A percentile compares a stretch with the other conserved stretches of the same genome.
phyloP scores from a whole-genome alignment of 306 rosid species.

The Sicyos edulis region DNA sequence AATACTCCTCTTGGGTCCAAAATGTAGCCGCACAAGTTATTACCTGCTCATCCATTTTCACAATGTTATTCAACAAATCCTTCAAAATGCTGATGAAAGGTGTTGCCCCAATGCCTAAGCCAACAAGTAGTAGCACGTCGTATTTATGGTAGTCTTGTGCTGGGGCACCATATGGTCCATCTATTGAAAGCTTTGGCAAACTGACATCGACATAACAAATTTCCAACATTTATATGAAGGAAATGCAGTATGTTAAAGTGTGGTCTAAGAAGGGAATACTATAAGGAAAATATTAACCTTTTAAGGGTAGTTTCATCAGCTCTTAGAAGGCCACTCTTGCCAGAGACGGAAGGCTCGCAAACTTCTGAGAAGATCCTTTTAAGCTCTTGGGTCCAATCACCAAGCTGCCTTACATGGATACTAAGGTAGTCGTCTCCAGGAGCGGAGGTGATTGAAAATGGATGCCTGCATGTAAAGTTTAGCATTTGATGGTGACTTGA shows the following conservation, averaged over 20 bases:
- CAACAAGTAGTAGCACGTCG: conserved; percentile 86
- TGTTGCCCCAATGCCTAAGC: conserved; percentile 97
- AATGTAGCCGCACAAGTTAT: conserved; percentile 22
- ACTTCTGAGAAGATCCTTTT: conserved; percentile 90
- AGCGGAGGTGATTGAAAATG: conserved; percentile 96
- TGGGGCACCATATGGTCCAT: conserved; percentile 98
- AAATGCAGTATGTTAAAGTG: conserved; percentile 2
- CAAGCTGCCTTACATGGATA: conserved; percentile 95
- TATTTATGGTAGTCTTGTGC: conserved; percentile 89
- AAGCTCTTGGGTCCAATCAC: conserved; percentile 99
- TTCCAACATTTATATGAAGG: conserved; percentile 5
- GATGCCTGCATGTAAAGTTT: conserved; percentile 61
- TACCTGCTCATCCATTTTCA: conserved; percentile 90
- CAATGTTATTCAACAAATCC: conserved; percentile 82
- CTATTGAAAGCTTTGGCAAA: conserved; percentile 87
- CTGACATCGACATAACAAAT: conserved; percentile 34
- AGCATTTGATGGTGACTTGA: not conserved
- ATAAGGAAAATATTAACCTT: conserved; percentile 39
- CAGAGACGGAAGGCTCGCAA: conserved; percentile 86
- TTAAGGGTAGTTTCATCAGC: conserved; percentile 91
- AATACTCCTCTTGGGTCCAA: no score
- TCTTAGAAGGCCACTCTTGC: conserved; percentile 95
- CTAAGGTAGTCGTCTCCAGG: conserved; percentile 94
- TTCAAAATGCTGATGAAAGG: conserved; percentile 97
- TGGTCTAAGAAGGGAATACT: not conserved